These are phyloP conservation scores for Pyrenopolyporus hunteri DNA, from an alignment of 495 filamentous ascomycete species.

Conservation along the genomic window DNA sequence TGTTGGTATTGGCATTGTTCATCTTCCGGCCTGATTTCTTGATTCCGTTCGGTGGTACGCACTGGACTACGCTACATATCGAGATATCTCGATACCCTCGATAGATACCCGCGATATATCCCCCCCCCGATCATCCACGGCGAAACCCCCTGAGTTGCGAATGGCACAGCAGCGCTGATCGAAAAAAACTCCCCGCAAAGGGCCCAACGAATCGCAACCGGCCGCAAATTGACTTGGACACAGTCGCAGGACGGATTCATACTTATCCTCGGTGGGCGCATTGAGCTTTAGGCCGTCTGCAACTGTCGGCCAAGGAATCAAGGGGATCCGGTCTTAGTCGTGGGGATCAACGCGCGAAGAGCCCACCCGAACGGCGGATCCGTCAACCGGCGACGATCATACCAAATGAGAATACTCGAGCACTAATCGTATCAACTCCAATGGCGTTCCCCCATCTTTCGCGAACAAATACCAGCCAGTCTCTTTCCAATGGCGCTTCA, in stretches of 20 bases:
- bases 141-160: constrained; percentile 24
- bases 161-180: constrained; percentile 31
- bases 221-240: constrained; percentile 6
- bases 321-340: constrained; percentile 14
- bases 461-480: constrained; percentile 42
- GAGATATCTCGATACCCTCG: constrained; percentile 1
- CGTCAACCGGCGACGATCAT: constrained; percentile 33
- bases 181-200: constrained; percentile 21
- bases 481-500: constrained; percentile 36
- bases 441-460: constrained; percentile 35
- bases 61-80: too few species aligned
- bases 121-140: background rate
- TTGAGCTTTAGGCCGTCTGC: background rate
- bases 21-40: constrained; percentile 5
- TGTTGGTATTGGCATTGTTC: constrained; percentile 8
- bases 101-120: background rate
- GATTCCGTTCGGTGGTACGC: constrained; percentile 4
- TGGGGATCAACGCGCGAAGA: constrained; percentile 22
- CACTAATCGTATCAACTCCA: constrained; percentile 33
- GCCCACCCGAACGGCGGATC: constrained; percentile 26
- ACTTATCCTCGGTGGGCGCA: constrained; percentile 1
- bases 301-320: constrained; percentile 1
- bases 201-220: constrained; percentile 11
- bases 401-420: constrained; percentile 19
- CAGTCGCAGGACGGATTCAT: constrained; percentile 5